Conservation (phyloP, 768 basidiomycete species). For the Lentinula aciculospora region DNA sequence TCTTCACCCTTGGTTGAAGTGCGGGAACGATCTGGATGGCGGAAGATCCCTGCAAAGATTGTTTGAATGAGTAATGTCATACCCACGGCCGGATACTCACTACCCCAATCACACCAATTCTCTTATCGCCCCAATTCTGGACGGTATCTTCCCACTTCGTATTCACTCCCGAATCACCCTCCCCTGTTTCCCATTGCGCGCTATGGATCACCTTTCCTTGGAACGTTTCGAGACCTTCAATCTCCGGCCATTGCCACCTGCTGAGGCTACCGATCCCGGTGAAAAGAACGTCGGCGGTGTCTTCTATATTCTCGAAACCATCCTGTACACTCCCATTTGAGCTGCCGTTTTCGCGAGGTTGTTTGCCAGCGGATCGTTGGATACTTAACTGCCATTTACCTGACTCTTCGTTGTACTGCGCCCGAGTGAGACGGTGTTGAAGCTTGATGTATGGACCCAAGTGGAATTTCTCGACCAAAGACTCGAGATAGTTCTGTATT, state of each 20-base stretch:
- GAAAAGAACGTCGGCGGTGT: constrained; percentile 52
- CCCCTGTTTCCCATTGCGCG: constrained; percentile 49
- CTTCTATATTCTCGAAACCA: constrained; percentile 40
- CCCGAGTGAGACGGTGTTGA: constrained; percentile 46
- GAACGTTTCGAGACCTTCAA: constrained; percentile 50
- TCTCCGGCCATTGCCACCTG: constrained; percentile 65
- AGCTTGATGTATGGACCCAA: constrained; percentile 49
- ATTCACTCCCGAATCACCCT: constrained; percentile 18
- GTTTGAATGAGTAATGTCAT: background rate
- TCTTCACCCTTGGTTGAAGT: constrained; percentile 45
- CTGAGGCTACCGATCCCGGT: constrained; percentile 48
- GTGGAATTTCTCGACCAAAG: constrained; percentile 51
- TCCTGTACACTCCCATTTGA: constrained; percentile 10
- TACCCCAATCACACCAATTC: constrained; percentile 55
- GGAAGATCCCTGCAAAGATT: constrained; percentile 45
- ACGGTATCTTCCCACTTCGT: constrained; percentile 37
- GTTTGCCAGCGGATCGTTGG: constrained; percentile 21
- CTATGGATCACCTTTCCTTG: constrained; percentile 56
- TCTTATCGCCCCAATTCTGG: constrained; percentile 45
- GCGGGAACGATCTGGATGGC: constrained; percentile 57
- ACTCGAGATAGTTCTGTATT: constrained; percentile 49
- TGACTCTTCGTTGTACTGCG: constrained; percentile 40
- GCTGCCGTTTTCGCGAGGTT: constrained; percentile 9
- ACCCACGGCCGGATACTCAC: constrained; percentile 25
- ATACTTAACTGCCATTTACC: constrained; percentile 56